Conservation (phyloP, 2,329 filamentous ascomycete genomes). For the Phialophora verrucosa region DNA sequence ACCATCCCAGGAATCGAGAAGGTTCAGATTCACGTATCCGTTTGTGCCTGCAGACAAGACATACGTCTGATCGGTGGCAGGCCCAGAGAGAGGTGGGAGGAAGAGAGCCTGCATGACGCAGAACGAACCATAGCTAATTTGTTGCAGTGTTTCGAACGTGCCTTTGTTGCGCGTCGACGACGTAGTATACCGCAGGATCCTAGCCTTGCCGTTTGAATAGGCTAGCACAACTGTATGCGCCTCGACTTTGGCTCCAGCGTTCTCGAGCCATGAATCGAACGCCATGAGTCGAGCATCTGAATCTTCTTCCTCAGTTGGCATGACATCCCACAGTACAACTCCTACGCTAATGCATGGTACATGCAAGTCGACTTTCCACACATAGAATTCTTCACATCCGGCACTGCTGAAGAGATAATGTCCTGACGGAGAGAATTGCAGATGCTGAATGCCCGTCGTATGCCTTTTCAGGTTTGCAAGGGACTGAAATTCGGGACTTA, state of each 20-base stretch:
- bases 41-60: conserved; percentile 69
- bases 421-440: conserved; percentile 73
- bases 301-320: conserved; percentile 55
- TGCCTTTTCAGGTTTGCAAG: conserved; percentile 71
- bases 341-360: conserved; percentile 62
- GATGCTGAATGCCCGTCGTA: conserved; percentile 78
- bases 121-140: conserved; percentile 32
- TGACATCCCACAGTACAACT: conserved; percentile 58
- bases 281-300: conserved; percentile 79
- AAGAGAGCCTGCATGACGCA: conserved; percentile 50
- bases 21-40: conserved; percentile 71
- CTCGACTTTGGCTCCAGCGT: conserved; percentile 16
- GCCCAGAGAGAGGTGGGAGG: conserved; percentile 21
- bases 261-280: conserved; percentile 62
- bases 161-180: conserved; percentile 28
- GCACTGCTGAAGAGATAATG: conserved; percentile 81
- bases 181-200: conserved; percentile 54
- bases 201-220: conserved; percentile 83
- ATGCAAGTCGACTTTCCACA: conserved; percentile 70
- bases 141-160: conserved; percentile 24
- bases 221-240: conserved; percentile 70
- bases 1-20: background rate
- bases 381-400: conserved; percentile 85
- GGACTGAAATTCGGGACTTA: conserved; percentile 15
- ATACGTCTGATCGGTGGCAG: background rate